These are phyloP conservation scores for Colletotrichum chrysophilum DNA, from an alignment of 2,329 filamentous ascomycete genomes.

Conservation along the genomic window DNA sequence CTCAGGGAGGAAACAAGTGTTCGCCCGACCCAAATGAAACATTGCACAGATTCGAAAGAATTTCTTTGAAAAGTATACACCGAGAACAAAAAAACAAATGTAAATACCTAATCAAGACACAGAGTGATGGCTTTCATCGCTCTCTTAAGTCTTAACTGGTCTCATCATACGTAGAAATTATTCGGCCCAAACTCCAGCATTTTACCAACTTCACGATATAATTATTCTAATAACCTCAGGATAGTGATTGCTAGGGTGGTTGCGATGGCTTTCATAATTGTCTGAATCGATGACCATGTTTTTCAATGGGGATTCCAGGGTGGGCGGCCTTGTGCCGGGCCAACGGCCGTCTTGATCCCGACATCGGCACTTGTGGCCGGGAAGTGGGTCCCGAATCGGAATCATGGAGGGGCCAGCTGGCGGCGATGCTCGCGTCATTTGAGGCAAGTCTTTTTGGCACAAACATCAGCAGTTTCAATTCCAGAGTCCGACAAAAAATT, in stretches of 20 bases:
- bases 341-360: not conserved
- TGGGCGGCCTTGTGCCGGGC: not conserved
- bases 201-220: not conserved
- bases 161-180: not conserved
- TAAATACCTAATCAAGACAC: not conserved
- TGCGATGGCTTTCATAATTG: not conserved
- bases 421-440: not conserved
- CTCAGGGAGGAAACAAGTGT: not conserved
- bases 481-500: too few species aligned
- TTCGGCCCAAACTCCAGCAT: accelerated
- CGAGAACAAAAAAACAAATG: too few species aligned
- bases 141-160: accelerated
- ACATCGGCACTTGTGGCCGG: slow-evolving; percentile 4
- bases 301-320: not conserved
- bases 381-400: not conserved
- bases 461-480: not conserved
- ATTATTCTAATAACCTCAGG: accelerated
- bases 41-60: accelerated
- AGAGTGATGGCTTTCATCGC: not conserved
- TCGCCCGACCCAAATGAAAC: accelerated
- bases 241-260: accelerated
- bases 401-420: not conserved
- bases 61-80: not conserved
- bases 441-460: not conserved
- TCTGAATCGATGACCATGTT: not conserved